Base-by-base conservation (phyloP, 352 stramenopile genomes). In the Globisporangium ultimum region DNA sequence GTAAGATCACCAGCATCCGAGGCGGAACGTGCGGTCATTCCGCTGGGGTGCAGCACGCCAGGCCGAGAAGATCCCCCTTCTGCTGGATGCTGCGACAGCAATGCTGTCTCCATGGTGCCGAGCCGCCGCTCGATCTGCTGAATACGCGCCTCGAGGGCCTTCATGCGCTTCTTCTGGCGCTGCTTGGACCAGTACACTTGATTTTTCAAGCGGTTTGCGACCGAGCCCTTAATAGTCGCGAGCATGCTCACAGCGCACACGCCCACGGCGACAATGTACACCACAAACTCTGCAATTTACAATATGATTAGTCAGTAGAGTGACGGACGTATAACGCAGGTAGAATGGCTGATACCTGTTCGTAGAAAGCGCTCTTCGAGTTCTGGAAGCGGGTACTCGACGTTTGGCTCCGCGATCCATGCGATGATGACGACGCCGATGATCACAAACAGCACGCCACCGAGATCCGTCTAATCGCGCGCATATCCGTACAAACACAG, bases 401-500 rank as follows among this genome's bases (percentile, higher is more conserved):
- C 80, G 64, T 95, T 91, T 10, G 79, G 78, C 60, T 96, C 84
- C 1, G 87, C 74, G 67, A 97, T 94, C 54, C 74, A 86, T 12
- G 88, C 88, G 53, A 96, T 89, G 48, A 96, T 72, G 3, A 97
- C 83, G 18, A 96, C 88, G 2, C 89, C 89, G 24, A 83, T 41
- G 55, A 96, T 94, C 15, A 97, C 88, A 55, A 95, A 91, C 18
- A 93, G 50, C 40, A 95, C 89, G 32, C 88, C 89, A 3, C 85
- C 68, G 0, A 95, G 49, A 61, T 97, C 89, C 32, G 84, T 93
- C 78, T 87, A 53, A 11, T 41, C 21, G 11, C 13, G 15, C 17
- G 8, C 13, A 43, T 28, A 64, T 8, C 12, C 21, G 58, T 42
- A 55, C 45, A 55, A 46, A 3, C 5, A 32, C 14, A 41, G n/a